Evolutionary conservation across 352 stramenopile species (phyloP), one percentile per base, ranked within the genome.

Genomic region (Aphanomyces stellatus): DNA sequence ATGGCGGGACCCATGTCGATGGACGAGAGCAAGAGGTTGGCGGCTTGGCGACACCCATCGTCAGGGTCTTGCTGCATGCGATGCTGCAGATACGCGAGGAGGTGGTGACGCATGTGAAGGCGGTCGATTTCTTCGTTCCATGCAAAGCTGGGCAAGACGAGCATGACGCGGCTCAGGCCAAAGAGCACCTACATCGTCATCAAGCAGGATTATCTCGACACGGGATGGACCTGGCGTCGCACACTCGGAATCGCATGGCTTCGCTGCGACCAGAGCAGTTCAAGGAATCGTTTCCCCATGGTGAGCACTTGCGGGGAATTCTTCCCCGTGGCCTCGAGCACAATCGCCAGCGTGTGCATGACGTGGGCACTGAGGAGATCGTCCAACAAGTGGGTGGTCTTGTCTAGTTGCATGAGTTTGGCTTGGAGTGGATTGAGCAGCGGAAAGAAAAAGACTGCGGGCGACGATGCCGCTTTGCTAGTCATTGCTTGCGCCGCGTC

Each of bases 261-360:
- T 41, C 60, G 43, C 34, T 67, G 60, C 8, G 60, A 67, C 60
- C 60, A 67, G 27, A 67, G n/a, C n/a, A 67, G 42, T 25, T 55
- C 60, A 10, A 67, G 46, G 34, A 59, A 67, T 7, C 27, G 28
- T 6, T 42, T 67, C 8, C 37, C 60, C 60, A 67, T 67, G 17
- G 49, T 8, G 8, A 57, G n/a, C 33, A 51, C 35, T 10, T 34
- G 41, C 2, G 60, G 41, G 19, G 13, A 49, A 57, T 67, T 22
- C 8, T 33, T 11, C 31, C 60, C 40, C 13, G 60, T 57, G 10
- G 60, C 24, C 41, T 67, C 60, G 22, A 67, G 49, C 7, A 67
- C 60, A 17, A 19, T 17, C 3, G 60, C 22, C 41, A 67, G 35
- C n/a, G 60, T 67, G 7, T 60, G 60, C 3, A 67, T 31, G 15